Conservation (phyloP, 768 basidiomycete genomes). For the Coprinellus micaceus region DNA sequence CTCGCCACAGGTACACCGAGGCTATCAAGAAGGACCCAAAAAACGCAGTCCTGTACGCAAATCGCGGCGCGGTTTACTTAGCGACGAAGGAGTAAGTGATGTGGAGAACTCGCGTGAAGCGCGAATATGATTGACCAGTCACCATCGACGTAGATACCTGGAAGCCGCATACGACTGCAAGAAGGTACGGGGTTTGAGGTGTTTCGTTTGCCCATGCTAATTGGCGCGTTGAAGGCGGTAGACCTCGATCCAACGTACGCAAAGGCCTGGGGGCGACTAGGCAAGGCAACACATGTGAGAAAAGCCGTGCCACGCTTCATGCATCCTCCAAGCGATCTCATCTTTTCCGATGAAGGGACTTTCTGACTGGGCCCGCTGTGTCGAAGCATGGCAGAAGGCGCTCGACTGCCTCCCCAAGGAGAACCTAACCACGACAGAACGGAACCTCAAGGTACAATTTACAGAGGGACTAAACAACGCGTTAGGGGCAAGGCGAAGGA, state of each 20-base stretch:
- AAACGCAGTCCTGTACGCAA: neutral
- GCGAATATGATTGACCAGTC: neutral
- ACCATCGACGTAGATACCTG: neutral
- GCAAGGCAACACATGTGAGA: neutral
- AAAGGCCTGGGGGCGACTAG: constrained; percentile 8
- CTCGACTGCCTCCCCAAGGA: neutral
- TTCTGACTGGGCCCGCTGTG: neutral
- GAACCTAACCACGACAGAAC: neutral
- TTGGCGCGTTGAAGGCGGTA: neutral
- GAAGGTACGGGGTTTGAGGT: neutral
- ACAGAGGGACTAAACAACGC: neutral
- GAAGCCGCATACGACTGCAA: neutral
- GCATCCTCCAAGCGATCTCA: neutral
- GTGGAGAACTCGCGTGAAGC: neutral
- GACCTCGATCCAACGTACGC: neutral
- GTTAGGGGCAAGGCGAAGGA: neutral
- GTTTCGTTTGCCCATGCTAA: neutral
- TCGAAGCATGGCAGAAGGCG: neutral
- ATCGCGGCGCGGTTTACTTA: neutral
- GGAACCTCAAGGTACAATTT: neutral
- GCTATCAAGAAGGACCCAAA: neutral
- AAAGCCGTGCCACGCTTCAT: neutral
- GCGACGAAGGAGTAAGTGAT: neutral
- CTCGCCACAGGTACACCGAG: too few relatives aligned
- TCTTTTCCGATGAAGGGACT: neutral